phyloP scores from a whole-genome alignment of 2,329 filamentous ascomycete genomes.

The Paecilomyces sp. region DNA sequence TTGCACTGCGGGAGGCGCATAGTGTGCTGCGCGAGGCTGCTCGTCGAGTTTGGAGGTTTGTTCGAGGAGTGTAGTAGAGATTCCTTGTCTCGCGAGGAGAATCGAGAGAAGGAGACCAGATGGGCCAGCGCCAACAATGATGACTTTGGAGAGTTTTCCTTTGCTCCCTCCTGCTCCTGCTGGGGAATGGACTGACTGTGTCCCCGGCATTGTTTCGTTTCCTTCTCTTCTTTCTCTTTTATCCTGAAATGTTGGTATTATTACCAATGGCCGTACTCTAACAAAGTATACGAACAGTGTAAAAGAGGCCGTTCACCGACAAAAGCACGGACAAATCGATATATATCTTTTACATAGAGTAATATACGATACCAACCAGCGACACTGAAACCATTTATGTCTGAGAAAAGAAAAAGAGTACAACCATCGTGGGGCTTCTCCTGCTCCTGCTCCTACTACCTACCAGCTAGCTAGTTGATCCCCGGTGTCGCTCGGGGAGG shows the following conservation, averaged over 20 bases:
- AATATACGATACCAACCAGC: neutral
- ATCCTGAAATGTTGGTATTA: too few species aligned
- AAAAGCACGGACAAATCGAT: neutral
- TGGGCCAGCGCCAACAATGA: conserved; percentile 27
- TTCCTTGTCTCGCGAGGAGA: conserved; percentile 23
- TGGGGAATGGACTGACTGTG: neutral
- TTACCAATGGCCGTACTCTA: too few species aligned
- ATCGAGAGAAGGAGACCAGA: conserved; percentile 23
- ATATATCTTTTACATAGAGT: neutral
- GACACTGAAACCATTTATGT: neutral
- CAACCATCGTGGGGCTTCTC: neutral
- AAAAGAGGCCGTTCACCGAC: neutral
- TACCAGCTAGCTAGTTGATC: neutral
- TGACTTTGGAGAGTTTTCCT: conserved; percentile 6
- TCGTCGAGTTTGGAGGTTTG: conserved; percentile 48
- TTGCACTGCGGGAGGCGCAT: conserved; percentile 51
- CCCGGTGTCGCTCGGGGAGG: neutral
- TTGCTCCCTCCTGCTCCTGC: neutral
- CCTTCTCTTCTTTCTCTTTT: neutral
- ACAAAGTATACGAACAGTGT: too few species aligned
- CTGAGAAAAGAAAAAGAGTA: neutral
- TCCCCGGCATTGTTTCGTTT: neutral
- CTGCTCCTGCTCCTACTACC: neutral
- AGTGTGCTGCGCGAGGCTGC: conserved; percentile 57
- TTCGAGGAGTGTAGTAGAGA: conserved; percentile 41